These are phyloP conservation scores for Potentilla sterilis DNA, from an alignment of 306 rosid species.

Conservation along the genomic window DNA sequence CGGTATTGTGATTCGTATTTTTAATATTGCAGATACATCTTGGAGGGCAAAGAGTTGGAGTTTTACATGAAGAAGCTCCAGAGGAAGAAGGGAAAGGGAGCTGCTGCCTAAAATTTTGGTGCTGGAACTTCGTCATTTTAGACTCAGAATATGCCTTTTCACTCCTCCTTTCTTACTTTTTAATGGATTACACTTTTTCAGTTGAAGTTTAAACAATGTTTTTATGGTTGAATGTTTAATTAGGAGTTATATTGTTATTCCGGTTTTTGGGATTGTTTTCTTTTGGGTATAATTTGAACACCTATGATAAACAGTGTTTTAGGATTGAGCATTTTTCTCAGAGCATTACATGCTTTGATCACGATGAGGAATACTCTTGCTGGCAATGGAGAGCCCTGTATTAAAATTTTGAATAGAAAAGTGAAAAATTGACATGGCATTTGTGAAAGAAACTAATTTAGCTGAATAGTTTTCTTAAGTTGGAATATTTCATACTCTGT, in stretches of 20 bases:
- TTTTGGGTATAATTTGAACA: neutral
- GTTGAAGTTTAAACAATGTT: neutral
- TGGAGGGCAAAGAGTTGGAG: slow-evolving; percentile 36
- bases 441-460: too few relatives aligned
- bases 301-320: neutral
- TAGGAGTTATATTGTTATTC: neutral
- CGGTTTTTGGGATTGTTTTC: neutral
- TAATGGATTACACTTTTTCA: neutral
- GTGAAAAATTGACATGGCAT: too few relatives aligned
- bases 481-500: too few relatives aligned
- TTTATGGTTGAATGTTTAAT: slow-evolving; percentile 9
- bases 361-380: neutral
- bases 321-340: neutral
- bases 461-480: too few relatives aligned
- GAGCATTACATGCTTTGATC: neutral
- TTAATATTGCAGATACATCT: slow-evolving; percentile 24
- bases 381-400: too few relatives aligned
- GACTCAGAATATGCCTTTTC: neutral
- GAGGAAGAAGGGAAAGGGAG: slow-evolving; percentile 38
- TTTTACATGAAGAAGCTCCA: slow-evolving; percentile 42
- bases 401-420: too few relatives aligned
- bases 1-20: neutral
- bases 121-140: neutral
- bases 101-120: slow-evolving; percentile 25
- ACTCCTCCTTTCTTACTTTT: neutral